Percentiles rank a stretch among this genome's conserved stretches.
Evolutionary conservation across 2,329 filamentous ascomycete species (phyloP).

Genomic region (Calonectria hawksworthii): DNA sequence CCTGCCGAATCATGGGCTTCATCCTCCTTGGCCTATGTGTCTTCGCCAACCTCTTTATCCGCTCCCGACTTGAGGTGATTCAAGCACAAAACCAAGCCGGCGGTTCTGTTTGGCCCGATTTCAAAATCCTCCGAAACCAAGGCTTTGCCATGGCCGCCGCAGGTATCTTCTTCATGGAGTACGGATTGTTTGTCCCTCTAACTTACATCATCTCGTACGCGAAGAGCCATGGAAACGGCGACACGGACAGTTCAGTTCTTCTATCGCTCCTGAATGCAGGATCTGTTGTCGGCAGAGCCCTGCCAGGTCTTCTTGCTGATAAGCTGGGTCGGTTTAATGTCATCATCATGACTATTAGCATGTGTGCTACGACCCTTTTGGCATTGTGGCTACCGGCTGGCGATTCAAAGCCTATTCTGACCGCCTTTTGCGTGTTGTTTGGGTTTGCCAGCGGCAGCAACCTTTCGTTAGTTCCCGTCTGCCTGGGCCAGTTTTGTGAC

Average conservation of each 20-base stretch:
- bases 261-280: slow-evolving; percentile 87
- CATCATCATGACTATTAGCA: slow-evolving; percentile 76
- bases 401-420: slow-evolving; percentile 67
- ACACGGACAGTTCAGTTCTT: slow-evolving; percentile 71
- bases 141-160: slow-evolving; percentile 72
- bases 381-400: slow-evolving; percentile 79
- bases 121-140: slow-evolving; percentile 71
- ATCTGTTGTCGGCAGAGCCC: slow-evolving; percentile 80
- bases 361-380: slow-evolving; percentile 69
- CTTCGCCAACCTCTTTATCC: slow-evolving; percentile 63
- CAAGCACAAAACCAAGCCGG: not conserved
- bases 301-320: slow-evolving; percentile 84
- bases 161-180: slow-evolving; percentile 79
- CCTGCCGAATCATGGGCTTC: slow-evolving; percentile 64
- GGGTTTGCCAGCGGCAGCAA: slow-evolving; percentile 86
- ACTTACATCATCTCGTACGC: slow-evolving; percentile 84
- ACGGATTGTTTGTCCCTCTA: slow-evolving; percentile 79
- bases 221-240: slow-evolving; percentile 51
- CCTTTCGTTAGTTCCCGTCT: slow-evolving; percentile 83
- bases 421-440: slow-evolving; percentile 80
- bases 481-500: slow-evolving; percentile 84
- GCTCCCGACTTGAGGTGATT: slow-evolving; percentile 66
- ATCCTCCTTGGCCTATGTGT: slow-evolving; percentile 62
- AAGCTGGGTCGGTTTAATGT: slow-evolving; percentile 85
- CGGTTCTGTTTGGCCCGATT: slow-evolving; percentile 67